Conservation (phyloP, 2,329 filamentous ascomycete genomes). For the Pezicula radicicola region DNA sequence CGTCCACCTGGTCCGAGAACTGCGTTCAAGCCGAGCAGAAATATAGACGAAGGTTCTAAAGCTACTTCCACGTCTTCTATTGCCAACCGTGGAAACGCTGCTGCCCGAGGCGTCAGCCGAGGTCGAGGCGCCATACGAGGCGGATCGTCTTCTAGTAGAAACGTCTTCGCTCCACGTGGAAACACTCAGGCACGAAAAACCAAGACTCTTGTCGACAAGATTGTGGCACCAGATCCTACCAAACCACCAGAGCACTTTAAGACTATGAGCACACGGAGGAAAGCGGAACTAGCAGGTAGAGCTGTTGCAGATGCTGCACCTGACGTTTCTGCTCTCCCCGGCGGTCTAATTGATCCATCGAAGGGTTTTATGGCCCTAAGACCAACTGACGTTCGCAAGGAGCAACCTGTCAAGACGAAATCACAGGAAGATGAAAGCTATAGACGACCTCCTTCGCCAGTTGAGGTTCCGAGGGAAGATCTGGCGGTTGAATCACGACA, state of each 20-base stretch:
- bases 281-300: conserved; percentile 39
- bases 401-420: neutral
- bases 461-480: too few relatives aligned
- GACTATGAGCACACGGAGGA: conserved; percentile 33
- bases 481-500: neutral
- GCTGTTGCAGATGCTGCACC: conserved; percentile 41
- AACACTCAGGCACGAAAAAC: neutral
- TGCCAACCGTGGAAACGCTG: conserved; percentile 7
- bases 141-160: conserved; percentile 9
- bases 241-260: conserved; percentile 39
- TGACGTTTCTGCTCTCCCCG: conserved; percentile 27
- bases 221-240: conserved; percentile 33
- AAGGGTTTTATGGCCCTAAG: conserved; percentile 14
- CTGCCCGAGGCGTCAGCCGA: conserved; percentile 3
- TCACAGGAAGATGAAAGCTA: too few relatives aligned
- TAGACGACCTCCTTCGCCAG: too few relatives aligned
- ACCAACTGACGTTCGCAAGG: conserved; percentile 10
- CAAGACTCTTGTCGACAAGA: neutral
- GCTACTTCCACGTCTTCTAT: conserved; percentile 7
- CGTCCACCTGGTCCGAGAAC: neutral
- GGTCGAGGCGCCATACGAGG: conserved; percentile 18
- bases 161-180: conserved; percentile 17
- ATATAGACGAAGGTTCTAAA: neutral
- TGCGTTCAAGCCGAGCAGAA: neutral
- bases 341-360: conserved; percentile 17